phyloP scores from a whole-genome alignment of 1,284 basidiomycete genomes.

The Mycena citricolor region DNA sequence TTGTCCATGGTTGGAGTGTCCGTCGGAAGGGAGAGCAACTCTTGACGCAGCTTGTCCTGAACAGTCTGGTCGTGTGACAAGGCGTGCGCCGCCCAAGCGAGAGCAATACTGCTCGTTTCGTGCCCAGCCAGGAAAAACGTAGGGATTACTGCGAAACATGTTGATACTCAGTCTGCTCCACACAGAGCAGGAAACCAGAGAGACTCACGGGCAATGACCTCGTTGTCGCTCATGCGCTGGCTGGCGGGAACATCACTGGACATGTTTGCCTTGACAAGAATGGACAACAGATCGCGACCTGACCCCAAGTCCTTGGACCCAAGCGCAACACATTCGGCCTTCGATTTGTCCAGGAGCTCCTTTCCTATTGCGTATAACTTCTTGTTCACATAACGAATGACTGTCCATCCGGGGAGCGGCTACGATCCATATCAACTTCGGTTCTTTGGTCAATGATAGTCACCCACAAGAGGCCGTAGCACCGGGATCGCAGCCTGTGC shows the following conservation, averaged over 20 bases:
- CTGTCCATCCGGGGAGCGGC: too few species aligned
- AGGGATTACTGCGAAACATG: too few species aligned
- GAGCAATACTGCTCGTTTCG: constrained; percentile 15
- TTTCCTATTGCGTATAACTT: too few species aligned
- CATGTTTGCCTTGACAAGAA: constrained; percentile 3
- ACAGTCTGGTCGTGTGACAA: constrained; percentile 11
- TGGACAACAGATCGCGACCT: constrained; percentile 11
- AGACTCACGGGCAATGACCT: constrained; percentile 2
- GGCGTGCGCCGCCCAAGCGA: constrained; percentile 12
- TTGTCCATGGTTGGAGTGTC: constrained; percentile 14
- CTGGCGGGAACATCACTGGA: neutral
- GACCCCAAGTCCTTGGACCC: too few species aligned
- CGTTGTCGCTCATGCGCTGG: neutral
- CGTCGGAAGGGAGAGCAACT: constrained; percentile 5
- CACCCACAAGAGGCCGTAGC: constrained; percentile 1
- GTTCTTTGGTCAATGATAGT: neutral
- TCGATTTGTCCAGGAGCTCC: neutral
- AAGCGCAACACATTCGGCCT: neutral
- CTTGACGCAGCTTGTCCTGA: constrained; percentile 6
- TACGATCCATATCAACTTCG: too few species aligned
- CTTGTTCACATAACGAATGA: too few species aligned
- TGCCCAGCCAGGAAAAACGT: too few species aligned
- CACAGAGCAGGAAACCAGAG: too few species aligned
- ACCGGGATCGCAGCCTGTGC: constrained; percentile 3
- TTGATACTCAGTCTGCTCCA: too few species aligned